Evolutionary conservation across 139 green algal species (phyloP), one percentile per base, ranked within the genome.

Genomic region (Chlamydomonas asymmetrica): DNA sequence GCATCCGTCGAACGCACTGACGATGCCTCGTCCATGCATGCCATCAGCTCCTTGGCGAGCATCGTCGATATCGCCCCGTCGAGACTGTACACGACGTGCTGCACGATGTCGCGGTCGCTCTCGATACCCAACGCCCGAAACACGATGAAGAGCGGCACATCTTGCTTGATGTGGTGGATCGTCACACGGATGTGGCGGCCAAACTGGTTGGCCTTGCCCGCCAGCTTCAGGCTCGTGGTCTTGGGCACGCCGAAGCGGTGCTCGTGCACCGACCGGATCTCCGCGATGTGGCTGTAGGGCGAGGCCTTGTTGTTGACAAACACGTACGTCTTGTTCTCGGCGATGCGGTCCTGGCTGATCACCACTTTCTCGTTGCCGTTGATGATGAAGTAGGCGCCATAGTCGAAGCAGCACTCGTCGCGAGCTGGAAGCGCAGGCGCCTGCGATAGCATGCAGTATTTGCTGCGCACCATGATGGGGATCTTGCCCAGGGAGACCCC

Each of bases 341-440:
- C 2, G 1, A 62, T 54, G 5, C 63, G 63, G 78, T 98, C 94
- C 74, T 98, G 93, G 66, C 96, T 94, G 5, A 98, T 83, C 52
- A 98, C 92, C 10, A 97, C 94, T 78, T 98, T 97, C 81, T 96
- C 92, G n/a, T 85, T 89, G 59, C 91, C 89, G 75, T 88, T 89
- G 31, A 97, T 87, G 13, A 98, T 85, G 70, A 97, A 98, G 82
- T 98, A 98, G 52, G 93, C 94, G 2, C 94, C 94, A 1, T 91
- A 88, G 75, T 98, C 94, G 32, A 96, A 85, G 1, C 89, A 90
- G 78, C 94, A 98, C 84, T 97, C 94, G 0, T 80, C 76, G 80
- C 57, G 89, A 63, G 5, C 29, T 6, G 88, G 84, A 61, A 96
- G 86, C 78, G 92, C 80, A 25, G 73, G 75, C 50, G 94, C 85